Evolutionary conservation across 2,329 filamentous ascomycete species (phyloP).

Genomic region (Venturia aucupariae): DNA sequence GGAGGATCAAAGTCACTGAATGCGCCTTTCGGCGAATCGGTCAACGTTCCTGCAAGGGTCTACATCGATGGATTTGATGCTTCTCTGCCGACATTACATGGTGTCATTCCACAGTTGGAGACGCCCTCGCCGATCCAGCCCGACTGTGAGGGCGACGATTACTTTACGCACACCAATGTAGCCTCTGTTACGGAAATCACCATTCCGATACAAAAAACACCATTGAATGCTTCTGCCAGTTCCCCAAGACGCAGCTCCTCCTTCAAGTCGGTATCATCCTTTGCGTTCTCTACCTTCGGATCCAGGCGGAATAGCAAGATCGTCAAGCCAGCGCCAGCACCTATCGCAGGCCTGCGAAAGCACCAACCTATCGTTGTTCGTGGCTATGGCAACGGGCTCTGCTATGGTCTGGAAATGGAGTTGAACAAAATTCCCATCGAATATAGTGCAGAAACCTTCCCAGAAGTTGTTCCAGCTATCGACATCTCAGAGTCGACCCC

Average conservation of each 20-base stretch:
- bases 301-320: slow-evolving; percentile 22
- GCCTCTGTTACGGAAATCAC: slow-evolving; percentile 13
- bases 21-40: slow-evolving; percentile 13
- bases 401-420: slow-evolving; percentile 13
- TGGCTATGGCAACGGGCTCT: slow-evolving; percentile 30
- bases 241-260: slow-evolving; percentile 24
- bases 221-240: slow-evolving; percentile 15
- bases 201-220: background rate
- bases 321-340: slow-evolving; percentile 18
- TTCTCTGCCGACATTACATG: background rate
- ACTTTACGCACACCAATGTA: slow-evolving; percentile 17
- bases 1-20: background rate
- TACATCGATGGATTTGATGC: background rate
- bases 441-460: background rate
- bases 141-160: slow-evolving; percentile 37
- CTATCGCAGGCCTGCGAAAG: slow-evolving; percentile 7
- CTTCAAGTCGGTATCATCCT: slow-evolving; percentile 24
- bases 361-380: slow-evolving; percentile 32
- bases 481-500: background rate
- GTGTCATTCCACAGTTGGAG: background rate
- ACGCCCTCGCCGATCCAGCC: slow-evolving; percentile 29
- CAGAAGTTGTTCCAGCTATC: slow-evolving; percentile 6
- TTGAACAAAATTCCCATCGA: background rate
- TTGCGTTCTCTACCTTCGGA: slow-evolving; percentile 23
- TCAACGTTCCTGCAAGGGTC: slow-evolving; percentile 15